Evolutionary conservation across 306 rosid genomes (phyloP).

Genomic region (Astragalus membranaceus): DNA sequence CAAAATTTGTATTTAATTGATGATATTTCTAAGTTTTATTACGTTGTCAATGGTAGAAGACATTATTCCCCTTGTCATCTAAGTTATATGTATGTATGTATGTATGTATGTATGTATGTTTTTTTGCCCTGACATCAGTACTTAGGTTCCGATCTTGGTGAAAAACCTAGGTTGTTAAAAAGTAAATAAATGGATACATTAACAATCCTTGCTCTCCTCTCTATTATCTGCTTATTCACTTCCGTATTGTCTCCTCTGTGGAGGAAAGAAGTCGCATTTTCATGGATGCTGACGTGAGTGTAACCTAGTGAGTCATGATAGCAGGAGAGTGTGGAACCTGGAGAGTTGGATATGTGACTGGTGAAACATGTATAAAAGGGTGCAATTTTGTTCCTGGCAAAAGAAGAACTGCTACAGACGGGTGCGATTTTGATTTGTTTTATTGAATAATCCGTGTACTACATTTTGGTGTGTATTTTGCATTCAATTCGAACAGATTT

Average conservation of each 20-base stretch:
- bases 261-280: background rate
- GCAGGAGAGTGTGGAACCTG: background rate
- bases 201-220: background rate
- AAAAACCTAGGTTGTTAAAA: background rate
- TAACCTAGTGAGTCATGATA: background rate
- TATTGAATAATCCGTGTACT: background rate
- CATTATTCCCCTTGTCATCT: background rate
- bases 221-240: background rate
- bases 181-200: background rate
- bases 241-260: background rate
- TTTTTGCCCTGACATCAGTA: background rate
- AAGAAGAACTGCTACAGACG: background rate
- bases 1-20: background rate
- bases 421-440: background rate
- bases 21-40: background rate
- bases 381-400: background rate
- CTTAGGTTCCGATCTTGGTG: background rate
- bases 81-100: too few species aligned
- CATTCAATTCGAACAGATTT: background rate
- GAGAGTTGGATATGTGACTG: background rate
- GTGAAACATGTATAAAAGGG: background rate
- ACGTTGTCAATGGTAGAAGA: background rate
- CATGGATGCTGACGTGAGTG: background rate
- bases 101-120: too few species aligned
- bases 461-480: background rate